Evolutionary conservation across 495 filamentous ascomycete species (phyloP).

Genomic region (Penicillium crystallinum): DNA sequence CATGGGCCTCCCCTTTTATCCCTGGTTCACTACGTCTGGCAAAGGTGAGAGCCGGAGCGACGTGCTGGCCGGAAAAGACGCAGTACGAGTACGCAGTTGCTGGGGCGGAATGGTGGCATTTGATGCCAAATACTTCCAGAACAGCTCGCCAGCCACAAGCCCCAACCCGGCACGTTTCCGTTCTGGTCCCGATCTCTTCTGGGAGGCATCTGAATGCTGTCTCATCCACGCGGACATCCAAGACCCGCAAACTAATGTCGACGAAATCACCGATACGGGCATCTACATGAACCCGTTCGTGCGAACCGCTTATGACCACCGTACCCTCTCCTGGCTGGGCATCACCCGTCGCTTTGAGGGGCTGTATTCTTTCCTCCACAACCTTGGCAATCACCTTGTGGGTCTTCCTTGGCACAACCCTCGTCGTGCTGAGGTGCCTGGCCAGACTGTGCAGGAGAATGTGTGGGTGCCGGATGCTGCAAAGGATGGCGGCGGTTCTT

Average conservation of each 20-base stretch:
- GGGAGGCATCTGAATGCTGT: constrained; percentile 78
- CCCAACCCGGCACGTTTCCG: constrained; percentile 58
- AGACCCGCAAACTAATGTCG: constrained; percentile 31
- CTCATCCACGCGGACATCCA: constrained; percentile 69
- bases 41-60: constrained; percentile 52
- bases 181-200: constrained; percentile 57
- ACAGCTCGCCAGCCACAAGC: neutral
- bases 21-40: constrained; percentile 63
- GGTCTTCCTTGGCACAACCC: constrained; percentile 55
- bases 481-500: constrained; percentile 33
- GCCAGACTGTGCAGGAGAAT: constrained; percentile 48
- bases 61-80: constrained; percentile 57
- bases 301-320: constrained; percentile 57
- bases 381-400: constrained; percentile 46
- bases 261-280: constrained; percentile 43
- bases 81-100: constrained; percentile 69
- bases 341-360: constrained; percentile 55
- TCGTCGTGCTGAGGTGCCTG: constrained; percentile 49
- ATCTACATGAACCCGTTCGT: constrained; percentile 71
- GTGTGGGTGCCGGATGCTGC: constrained; percentile 44
- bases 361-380: constrained; percentile 51
- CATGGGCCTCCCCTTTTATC: constrained; percentile 67
- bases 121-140: constrained; percentile 60
- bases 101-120: constrained; percentile 83
- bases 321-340: constrained; percentile 51